A percentile compares a stretch with the other conserved stretches of the same genome.
phyloP scores from a whole-genome alignment of 2,329 filamentous ascomycete genomes.

The Penicillium crustosum region DNA sequence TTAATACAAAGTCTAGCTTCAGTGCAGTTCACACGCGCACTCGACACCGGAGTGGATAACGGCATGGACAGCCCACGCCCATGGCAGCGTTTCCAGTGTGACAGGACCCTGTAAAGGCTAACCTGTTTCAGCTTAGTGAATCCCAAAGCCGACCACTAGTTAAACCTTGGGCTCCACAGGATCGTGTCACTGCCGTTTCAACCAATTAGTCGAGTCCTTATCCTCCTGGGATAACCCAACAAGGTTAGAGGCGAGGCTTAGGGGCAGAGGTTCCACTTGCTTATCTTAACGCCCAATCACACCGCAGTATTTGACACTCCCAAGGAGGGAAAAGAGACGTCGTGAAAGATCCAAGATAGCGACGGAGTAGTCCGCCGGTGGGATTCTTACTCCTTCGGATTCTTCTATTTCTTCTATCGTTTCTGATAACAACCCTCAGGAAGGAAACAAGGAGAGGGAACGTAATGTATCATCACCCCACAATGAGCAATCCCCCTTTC shows the following conservation, averaged over 20 bases:
- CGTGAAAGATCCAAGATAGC: background rate
- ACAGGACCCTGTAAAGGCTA: constrained; percentile 18
- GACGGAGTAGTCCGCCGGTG: constrained; percentile 2
- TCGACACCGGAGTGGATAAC: constrained; percentile 18
- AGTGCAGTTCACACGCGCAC: constrained; percentile 13
- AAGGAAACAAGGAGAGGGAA: background rate
- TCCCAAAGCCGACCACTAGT: constrained; percentile 10
- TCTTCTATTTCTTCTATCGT: background rate
- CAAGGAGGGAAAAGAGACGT: background rate
- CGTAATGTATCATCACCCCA: background rate
- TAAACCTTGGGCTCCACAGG: constrained; percentile 20
- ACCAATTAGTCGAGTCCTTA: constrained; percentile 10
- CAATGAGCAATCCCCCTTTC: constrained; percentile 26
- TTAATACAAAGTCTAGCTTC: background rate
- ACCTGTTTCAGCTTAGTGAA: constrained; percentile 13
- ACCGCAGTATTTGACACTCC: background rate
- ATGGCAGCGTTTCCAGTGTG: constrained; percentile 3
- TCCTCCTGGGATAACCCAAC: constrained; percentile 14
- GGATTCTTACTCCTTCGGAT: background rate
- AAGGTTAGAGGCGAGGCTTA: constrained; percentile 15
- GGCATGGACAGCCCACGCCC: constrained; percentile 2
- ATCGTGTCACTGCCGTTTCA: constrained; percentile 16
- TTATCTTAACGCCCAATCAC: constrained; percentile 25
- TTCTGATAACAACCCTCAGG: background rate
- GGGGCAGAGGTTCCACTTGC: constrained; percentile 22